phyloP scores from a whole-genome alignment of 306 rosid species.

The Coriaria nepalensis region DNA sequence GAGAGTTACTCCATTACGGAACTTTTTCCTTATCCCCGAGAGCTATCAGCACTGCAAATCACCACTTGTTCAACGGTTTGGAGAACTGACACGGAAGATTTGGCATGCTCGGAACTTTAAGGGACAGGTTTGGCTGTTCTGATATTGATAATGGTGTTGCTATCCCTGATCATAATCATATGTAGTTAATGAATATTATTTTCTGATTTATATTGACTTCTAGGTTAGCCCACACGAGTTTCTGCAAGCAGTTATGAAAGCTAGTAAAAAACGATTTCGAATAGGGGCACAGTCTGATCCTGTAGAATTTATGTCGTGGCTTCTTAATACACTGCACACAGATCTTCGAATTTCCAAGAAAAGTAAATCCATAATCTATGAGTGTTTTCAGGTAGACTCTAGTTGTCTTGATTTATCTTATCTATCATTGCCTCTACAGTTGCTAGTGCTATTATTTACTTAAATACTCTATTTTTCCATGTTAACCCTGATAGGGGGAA shows the following conservation, averaged over 20 bases:
- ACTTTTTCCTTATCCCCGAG: slow-evolving; percentile 83
- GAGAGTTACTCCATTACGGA: slow-evolving; percentile 90
- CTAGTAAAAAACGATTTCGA: slow-evolving; percentile 81
- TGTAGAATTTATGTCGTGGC: slow-evolving; percentile 95
- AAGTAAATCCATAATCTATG: slow-evolving; percentile 66
- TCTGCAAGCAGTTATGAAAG: slow-evolving; percentile 96
- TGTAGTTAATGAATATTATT: neutral
- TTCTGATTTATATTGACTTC: slow-evolving; percentile 12
- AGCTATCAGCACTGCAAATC: slow-evolving; percentile 77
- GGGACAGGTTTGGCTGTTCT: slow-evolving; percentile 68
- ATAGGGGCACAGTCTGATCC: slow-evolving; percentile 91
- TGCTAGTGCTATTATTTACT: slow-evolving; percentile 11
- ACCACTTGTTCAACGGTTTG: slow-evolving; percentile 87
- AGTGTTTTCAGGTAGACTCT: slow-evolving; percentile 73
- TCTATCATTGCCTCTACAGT: slow-evolving; percentile 5
- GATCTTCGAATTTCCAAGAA: slow-evolving; percentile 73
- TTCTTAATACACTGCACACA: slow-evolving; percentile 79
- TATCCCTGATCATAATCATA: neutral
- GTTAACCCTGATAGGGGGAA: slow-evolving; percentile 47
- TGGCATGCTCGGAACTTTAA: slow-evolving; percentile 95
- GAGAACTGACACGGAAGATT: slow-evolving; percentile 94
- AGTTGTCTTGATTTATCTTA: slow-evolving; percentile 11
- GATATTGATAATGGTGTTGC: neutral
- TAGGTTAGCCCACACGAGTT: slow-evolving; percentile 97
- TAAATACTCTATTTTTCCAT: neutral